Percentiles rank a stretch among this genome's conserved stretches.
Evolutionary conservation across 257 asterid species (phyloP).

Genomic region (Marsdenia floribunda): DNA sequence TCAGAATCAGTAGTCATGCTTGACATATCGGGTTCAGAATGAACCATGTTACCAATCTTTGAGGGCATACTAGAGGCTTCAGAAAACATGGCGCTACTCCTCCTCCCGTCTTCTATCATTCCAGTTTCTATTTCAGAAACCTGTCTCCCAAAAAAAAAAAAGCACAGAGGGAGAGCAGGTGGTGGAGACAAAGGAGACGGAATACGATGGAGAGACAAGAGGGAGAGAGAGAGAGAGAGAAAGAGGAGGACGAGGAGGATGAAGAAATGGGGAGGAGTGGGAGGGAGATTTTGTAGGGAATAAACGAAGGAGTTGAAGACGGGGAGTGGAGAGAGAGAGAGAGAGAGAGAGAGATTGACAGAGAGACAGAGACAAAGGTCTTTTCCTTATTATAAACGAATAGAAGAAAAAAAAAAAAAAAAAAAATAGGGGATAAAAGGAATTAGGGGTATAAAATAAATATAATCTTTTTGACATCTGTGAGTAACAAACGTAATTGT

Average conservation of each 20-base stretch:
- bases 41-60: slow-evolving; percentile 24
- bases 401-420: not conserved
- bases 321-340: slow-evolving; percentile 23
- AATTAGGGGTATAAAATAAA: too few species aligned
- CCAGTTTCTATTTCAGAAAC: not conserved
- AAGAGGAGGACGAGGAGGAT: slow-evolving; percentile 14
- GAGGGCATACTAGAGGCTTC: slow-evolving; percentile 19
- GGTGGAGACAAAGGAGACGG: not conserved
- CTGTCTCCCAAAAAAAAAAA: too few species aligned
- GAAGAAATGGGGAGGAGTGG: slow-evolving; percentile 21
- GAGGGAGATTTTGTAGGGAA: slow-evolving; percentile 45
- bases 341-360: not conserved
- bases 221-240: slow-evolving; percentile 2
- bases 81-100: slow-evolving; percentile 23
- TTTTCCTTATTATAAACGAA: not conserved
- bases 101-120: slow-evolving; percentile 11
- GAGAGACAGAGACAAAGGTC: not conserved
- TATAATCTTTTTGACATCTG: slow-evolving; percentile 10
- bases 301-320: slow-evolving; percentile 18
- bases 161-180: not conserved
- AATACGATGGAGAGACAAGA: not conserved
- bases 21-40: slow-evolving; percentile 38
- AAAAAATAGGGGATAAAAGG: not conserved
- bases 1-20: slow-evolving; percentile 19
- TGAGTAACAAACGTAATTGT: not conserved